Evolutionary conservation across 257 asterid species (phyloP), one percentile per base, ranked within the genome.

Genomic region (Verbena officinalis): DNA sequence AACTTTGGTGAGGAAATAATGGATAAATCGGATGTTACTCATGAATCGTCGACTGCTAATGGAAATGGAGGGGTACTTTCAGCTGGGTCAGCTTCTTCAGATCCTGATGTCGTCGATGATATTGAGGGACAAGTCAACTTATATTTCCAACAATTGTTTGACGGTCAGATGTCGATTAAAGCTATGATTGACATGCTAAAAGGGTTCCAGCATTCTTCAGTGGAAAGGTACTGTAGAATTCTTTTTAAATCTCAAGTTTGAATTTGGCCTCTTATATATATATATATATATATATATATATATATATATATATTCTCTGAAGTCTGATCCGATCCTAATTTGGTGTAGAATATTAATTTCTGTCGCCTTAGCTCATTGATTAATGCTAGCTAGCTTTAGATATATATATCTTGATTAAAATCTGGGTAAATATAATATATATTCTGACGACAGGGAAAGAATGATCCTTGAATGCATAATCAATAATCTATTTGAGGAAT

Each of bases 401-500:
- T n/a, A n/a, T 24, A 44, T 55, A 60, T 58, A 36, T 57, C 55
- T 40, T 70, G 48, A 43, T 62, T 50, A 71, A 62, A 42, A 53
- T 39, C 40, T 72, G 20, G 40, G n/a, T 27, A 62, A 39, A 61
- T 85, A n/a, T n/a, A n/a, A n/a, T n/a, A n/a, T n/a, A n/a, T n/a
- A n/a, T n/a, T n/a, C n/a, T n/a, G n/a, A n/a, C n/a, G 54, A 55
- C 94, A 94, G 99, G 95, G 98, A 94, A 72, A 80, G 84, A 50
- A 76, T 74, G 24, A 80, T 90, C 75, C 88, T 78, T 31, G 91
- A 90, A 59, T 94, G 89, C 82, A 84, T 90, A 95, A 83, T 90
- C 15, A 89, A 83, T 38, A 90, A 88, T 63, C 83, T 94, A 55
- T 88, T 90, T 73, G 98, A 94, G 77, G 97, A 93, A 70, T 93